Evolutionary conservation across 2,329 filamentous ascomycete species (phyloP).

Genomic region (Diaporthe velutina): DNA sequence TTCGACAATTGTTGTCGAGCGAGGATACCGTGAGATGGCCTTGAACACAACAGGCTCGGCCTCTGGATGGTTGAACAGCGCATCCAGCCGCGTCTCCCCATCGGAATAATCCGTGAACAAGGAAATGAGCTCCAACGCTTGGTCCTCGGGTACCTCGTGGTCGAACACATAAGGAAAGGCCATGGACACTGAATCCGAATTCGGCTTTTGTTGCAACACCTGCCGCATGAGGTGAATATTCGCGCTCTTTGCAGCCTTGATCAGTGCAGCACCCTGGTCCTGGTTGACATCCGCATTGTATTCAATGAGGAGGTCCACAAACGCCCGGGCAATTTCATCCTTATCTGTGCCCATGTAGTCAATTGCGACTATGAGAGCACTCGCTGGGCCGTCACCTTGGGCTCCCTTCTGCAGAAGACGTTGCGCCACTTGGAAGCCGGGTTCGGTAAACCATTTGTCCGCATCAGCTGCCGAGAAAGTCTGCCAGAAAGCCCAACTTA

Average conservation of each 20-base stretch:
- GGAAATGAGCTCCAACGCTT: conserved; percentile 62
- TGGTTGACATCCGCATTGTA: conserved; percentile 62
- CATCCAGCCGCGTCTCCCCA: conserved; percentile 63
- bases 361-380: conserved; percentile 61
- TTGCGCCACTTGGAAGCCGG: conserved; percentile 60
- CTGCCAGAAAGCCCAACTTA: conserved; percentile 59
- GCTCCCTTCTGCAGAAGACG: conserved; percentile 65
- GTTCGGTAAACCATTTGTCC: conserved; percentile 59
- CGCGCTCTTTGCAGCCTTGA: conserved; percentile 65
- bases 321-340: conserved; percentile 56
- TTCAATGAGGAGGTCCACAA: conserved; percentile 58
- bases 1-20: conserved; percentile 64
- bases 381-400: conserved; percentile 58
- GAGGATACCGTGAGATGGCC: conserved; percentile 67
- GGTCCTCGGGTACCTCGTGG: conserved; percentile 62
- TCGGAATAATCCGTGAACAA: conserved; percentile 65
- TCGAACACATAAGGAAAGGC: conserved; percentile 71
- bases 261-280: conserved; percentile 65
- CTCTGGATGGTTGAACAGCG: conserved; percentile 58
- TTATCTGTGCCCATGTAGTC: conserved; percentile 55
- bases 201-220: conserved; percentile 64
- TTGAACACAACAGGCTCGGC: conserved; percentile 64
- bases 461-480: conserved; percentile 58
- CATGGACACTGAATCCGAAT: conserved; percentile 61
- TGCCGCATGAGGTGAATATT: conserved; percentile 62